phyloP scores from a whole-genome alignment of 1,284 basidiomycete species.

The Lentinula novae-zelandiae region DNA sequence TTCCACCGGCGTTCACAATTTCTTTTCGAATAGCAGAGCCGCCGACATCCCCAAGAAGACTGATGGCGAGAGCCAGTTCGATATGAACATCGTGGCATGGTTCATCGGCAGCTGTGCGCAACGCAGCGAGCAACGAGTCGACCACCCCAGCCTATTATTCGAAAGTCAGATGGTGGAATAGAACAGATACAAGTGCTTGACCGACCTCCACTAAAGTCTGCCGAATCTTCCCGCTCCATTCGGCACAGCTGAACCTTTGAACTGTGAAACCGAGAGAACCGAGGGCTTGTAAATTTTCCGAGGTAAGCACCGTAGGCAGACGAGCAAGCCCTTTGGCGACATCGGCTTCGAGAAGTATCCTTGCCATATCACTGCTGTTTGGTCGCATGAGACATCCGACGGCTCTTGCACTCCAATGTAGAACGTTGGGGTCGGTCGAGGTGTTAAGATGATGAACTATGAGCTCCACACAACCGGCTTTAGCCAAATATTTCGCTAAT shows the following conservation, averaged over 20 bases:
- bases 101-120: constrained; percentile 23
- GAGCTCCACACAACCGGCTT: constrained; percentile 19
- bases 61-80: constrained; percentile 24
- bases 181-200: neutral
- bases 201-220: constrained; percentile 21
- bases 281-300: constrained; percentile 15
- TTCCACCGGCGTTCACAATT: constrained; percentile 24
- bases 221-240: constrained; percentile 23
- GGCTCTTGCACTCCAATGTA: constrained; percentile 22
- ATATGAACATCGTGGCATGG: constrained; percentile 22
- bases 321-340: constrained; percentile 23
- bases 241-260: constrained; percentile 24
- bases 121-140: constrained; percentile 23
- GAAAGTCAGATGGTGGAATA: neutral
- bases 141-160: constrained; percentile 20
- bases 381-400: constrained; percentile 26
- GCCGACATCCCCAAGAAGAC: constrained; percentile 24
- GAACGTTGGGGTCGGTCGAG: constrained; percentile 19
- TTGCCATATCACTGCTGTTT: constrained; percentile 24
- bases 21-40: constrained; percentile 24
- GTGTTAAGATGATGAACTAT: constrained; percentile 18
- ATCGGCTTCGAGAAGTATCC: constrained; percentile 21
- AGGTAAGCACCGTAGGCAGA: constrained; percentile 21
- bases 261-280: constrained; percentile 25
- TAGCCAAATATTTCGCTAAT: constrained; percentile 21